These are phyloP conservation scores for Psilocybe mexicana DNA, from an alignment of 1,284 basidiomycete genomes.

Conservation along the genomic window DNA sequence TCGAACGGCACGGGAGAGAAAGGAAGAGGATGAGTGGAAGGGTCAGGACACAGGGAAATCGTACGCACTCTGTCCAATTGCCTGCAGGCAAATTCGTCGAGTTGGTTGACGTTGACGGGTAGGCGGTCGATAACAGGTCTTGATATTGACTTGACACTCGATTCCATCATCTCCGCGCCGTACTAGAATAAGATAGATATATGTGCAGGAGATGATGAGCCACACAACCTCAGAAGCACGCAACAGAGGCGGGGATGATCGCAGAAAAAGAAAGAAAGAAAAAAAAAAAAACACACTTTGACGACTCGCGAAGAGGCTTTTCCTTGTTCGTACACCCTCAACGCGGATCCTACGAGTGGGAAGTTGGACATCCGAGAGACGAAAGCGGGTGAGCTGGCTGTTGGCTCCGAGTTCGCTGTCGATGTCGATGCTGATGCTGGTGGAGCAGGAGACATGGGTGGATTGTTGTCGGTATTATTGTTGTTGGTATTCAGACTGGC, in stretches of 20 bases:
- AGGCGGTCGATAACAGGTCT: slow-evolving; percentile 83
- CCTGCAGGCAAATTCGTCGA: slow-evolving; percentile 88
- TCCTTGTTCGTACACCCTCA: slow-evolving; percentile 74
- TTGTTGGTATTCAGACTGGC: neutral
- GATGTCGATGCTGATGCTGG: slow-evolving; percentile 16
- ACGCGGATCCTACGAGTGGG: slow-evolving; percentile 66
- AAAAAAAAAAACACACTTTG: slow-evolving; percentile 48
- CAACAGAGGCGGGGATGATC: neutral
- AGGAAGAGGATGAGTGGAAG: slow-evolving; percentile 12
- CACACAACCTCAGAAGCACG: neutral
- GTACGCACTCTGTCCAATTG: slow-evolving; percentile 76
- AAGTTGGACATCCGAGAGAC: slow-evolving; percentile 41
- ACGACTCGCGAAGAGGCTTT: slow-evolving; percentile 80
- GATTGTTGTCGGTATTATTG: neutral
- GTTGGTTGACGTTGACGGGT: slow-evolving; percentile 68
- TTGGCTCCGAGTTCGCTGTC: slow-evolving; percentile 13
- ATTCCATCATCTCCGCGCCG: slow-evolving; percentile 87
- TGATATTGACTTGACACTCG: slow-evolving; percentile 80
- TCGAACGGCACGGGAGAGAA: neutral
- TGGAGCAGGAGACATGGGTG: slow-evolving; percentile 5
- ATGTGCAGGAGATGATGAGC: neutral
- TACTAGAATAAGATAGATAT: slow-evolving; percentile 49
- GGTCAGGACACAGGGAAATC: neutral
- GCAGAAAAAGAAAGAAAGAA: neutral
- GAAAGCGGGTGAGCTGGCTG: slow-evolving; percentile 29